These are phyloP conservation scores for Talaromyces sp. DNA, from an alignment of 2,329 filamentous ascomycete species.

Conservation along the genomic window DNA sequence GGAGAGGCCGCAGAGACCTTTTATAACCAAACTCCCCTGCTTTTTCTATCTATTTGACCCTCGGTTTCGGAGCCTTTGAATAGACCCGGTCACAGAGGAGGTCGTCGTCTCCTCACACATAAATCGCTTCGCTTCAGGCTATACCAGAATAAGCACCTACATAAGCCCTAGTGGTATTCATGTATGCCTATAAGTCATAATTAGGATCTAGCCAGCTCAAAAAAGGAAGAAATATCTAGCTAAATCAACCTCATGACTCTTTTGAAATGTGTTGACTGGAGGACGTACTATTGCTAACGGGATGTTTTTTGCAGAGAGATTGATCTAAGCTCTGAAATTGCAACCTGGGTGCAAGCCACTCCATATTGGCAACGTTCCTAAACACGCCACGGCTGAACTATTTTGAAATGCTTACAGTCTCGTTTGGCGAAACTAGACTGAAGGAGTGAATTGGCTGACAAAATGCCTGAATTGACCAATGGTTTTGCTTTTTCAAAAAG, in stretches of 20 bases:
- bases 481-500: not conserved
- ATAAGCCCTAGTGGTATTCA: not conserved
- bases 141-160: not conserved
- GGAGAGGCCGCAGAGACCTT: not conserved
- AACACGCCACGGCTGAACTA: not conserved
- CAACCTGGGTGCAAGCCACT: constrained; percentile 1
- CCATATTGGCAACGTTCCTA: not conserved
- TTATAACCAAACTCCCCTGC: not conserved
- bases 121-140: not conserved
- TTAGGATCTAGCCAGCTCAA: not conserved
- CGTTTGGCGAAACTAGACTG: not conserved
- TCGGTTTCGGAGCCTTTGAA: not conserved
- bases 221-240: not conserved
- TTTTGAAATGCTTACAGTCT: not conserved
- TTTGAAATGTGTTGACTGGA: not conserved
- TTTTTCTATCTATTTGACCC: not conserved
- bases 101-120: not conserved
- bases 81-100: not conserved
- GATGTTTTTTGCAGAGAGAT: not conserved
- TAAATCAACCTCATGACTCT: not conserved
- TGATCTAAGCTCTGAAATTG: not conserved
- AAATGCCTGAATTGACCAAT: not conserved
- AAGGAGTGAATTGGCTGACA: not conserved
- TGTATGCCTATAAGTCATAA: not conserved
- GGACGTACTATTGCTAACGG: not conserved